A percentile compares a stretch with the other conserved stretches of the same genome.
Conservation (phyloP, 208 protist species). For the Leishmania gerbilli region DNA sequence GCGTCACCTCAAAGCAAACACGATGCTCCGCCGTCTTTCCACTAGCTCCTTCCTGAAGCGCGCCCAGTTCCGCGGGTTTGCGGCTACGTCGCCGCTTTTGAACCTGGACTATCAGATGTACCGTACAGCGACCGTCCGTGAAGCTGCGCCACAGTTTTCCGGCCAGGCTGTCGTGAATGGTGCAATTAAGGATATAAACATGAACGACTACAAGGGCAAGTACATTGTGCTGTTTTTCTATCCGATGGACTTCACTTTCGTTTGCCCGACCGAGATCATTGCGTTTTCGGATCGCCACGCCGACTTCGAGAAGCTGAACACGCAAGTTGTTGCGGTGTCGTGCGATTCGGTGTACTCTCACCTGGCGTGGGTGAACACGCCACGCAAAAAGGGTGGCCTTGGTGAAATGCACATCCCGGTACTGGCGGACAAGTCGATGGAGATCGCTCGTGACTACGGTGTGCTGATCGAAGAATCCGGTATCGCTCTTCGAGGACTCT, state of each 20-base stretch:
- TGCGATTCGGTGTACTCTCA: slow-evolving; percentile 95
- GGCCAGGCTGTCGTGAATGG: slow-evolving; percentile 95
- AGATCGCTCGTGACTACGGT: slow-evolving; percentile 94
- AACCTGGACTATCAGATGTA: slow-evolving; percentile 88
- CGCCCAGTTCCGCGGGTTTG: slow-evolving; percentile 44
- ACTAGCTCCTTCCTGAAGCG: slow-evolving; percentile 20
- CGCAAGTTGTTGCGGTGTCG: slow-evolving; percentile 93
- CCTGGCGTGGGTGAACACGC: slow-evolving; percentile 96
- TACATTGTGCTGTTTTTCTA: slow-evolving; percentile 97
- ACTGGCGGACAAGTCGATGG: slow-evolving; percentile 95
- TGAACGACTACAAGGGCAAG: slow-evolving; percentile 93
- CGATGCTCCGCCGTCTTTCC: slow-evolving; percentile 70
- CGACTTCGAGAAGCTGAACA: slow-evolving; percentile 92
- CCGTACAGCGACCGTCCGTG: slow-evolving; percentile 77
- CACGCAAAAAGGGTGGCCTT: slow-evolving; percentile 96
- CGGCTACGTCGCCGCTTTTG: slow-evolving; percentile 49
- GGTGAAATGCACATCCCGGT: slow-evolving; percentile 97
- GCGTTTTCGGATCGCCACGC: slow-evolving; percentile 92
- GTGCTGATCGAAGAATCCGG: slow-evolving; percentile 92
- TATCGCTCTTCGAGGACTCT: slow-evolving; percentile 92
- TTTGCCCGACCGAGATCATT: slow-evolving; percentile 97
- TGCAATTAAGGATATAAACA: slow-evolving; percentile 92
- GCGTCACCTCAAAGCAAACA: not conserved
- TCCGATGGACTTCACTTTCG: slow-evolving; percentile 97
- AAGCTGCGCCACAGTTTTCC: slow-evolving; percentile 90